Conservation (phyloP, 2,329 filamentous ascomycete genomes). For the Bipolaris cookei region DNA sequence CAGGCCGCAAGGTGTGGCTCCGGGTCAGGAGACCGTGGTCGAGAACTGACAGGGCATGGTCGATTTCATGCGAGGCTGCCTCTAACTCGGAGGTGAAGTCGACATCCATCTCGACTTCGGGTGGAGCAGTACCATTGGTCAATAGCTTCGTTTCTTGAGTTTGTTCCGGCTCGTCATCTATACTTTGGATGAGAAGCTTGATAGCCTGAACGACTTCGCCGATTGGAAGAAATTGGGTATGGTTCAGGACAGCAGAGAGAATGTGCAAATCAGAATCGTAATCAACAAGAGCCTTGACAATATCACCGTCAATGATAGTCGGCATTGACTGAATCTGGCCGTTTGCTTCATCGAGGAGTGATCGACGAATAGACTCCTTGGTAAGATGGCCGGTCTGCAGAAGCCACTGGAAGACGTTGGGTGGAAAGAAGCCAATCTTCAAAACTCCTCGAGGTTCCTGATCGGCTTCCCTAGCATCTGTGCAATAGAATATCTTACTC, state of each 20-base stretch:
- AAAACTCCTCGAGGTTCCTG: slow-evolving; percentile 33
- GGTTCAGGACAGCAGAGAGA: slow-evolving; percentile 68
- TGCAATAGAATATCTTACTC: slow-evolving; percentile 55
- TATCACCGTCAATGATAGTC: slow-evolving; percentile 63
- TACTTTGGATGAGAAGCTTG: slow-evolving; percentile 70
- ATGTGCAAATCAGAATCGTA: slow-evolving; percentile 73
- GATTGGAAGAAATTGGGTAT: slow-evolving; percentile 68
- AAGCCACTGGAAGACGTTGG: slow-evolving; percentile 64
- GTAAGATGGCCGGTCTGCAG: slow-evolving; percentile 62
- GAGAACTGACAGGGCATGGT: slow-evolving; percentile 71
- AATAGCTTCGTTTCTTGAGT: slow-evolving; percentile 50
- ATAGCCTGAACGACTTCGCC: slow-evolving; percentile 71
- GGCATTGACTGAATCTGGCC: slow-evolving; percentile 55
- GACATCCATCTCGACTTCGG: slow-evolving; percentile 41
- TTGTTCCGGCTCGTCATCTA: slow-evolving; percentile 57
- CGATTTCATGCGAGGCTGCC: slow-evolving; percentile 62
- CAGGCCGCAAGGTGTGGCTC: slow-evolving; percentile 68
- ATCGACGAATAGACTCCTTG: slow-evolving; percentile 53
- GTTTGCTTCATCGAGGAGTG: slow-evolving; percentile 39
- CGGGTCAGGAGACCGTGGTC: slow-evolving; percentile 68
- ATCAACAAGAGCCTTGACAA: slow-evolving; percentile 67
- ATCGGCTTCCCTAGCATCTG: slow-evolving; percentile 16
- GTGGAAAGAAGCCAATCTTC: slow-evolving; percentile 55
- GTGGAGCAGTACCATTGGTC: slow-evolving; percentile 36
- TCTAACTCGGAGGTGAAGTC: slow-evolving; percentile 50